Evolutionary conservation across 2,329 filamentous ascomycete species (phyloP), one percentile per base, ranked within the genome.

Genomic region (Colletotrichum kahawae): DNA sequence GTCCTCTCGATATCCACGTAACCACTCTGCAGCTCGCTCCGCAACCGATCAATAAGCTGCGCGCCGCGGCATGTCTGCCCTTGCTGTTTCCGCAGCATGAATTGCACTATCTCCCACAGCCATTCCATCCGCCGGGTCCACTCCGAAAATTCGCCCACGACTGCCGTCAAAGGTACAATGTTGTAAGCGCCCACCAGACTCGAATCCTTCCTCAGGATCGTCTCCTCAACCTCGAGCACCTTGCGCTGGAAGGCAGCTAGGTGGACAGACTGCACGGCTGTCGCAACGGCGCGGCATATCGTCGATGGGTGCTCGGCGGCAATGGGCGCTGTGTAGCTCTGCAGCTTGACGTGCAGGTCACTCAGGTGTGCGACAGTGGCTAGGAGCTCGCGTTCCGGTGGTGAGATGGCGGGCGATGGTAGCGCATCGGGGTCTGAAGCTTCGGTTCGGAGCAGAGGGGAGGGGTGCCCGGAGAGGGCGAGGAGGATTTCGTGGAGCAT

Each of bases 401-500:
- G 93, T 60, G 95, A 95, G 81, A 93, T 83, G 81, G 89, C 82
- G 65, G 63, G n/a, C n/a, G 66, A 48, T 79, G 87, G 83, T 80
- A 85, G 80, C 68, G 87, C 82, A 79, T 85, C 84, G 81, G 86
- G 82, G 78, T 86, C 87, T 79, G 87, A 84, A 80, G 80, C 79
- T 77, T 87, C 83, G 79, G 86, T 82, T 83, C 91, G 90, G 87
- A 98, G 94, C 82, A 98, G 91, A 79, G 95, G 94, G 78, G 96
- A 98, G 78, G 95, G 94, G 86, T 98, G 95, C 79, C 97, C 96
- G 81, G 96, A 97, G 85, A 98, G 93, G 84, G 96, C 96, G 85
- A 99, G 93, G 85, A 98, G 92, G 87, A 99, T 95, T 89, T 99
- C 97, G 91, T 98, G 97, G 84, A 99, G 94, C 97, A 99, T 99